Conservation (phyloP, 2,329 filamentous ascomycete genomes). For the Cordyceps cicadae region DNA sequence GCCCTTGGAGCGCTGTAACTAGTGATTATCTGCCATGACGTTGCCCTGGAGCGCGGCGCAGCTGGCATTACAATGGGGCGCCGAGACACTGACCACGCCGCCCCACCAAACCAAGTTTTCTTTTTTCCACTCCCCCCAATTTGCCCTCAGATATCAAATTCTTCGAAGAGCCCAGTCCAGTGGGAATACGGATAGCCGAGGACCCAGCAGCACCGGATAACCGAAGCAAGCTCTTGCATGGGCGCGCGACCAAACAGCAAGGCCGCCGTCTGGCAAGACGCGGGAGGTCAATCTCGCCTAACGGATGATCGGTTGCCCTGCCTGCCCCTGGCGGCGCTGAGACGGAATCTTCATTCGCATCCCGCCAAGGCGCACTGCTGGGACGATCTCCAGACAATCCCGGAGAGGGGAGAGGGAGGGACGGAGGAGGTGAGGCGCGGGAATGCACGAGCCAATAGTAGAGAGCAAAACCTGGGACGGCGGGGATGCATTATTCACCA, state of each 20-base stretch:
- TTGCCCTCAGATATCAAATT: background rate
- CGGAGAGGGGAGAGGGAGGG: too few species aligned
- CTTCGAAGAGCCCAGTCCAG: background rate
- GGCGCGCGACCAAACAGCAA: background rate
- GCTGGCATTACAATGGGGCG: constrained; percentile 2
- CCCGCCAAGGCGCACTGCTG: background rate
- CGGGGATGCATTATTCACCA: background rate
- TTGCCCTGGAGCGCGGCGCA: background rate
- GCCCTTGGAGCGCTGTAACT: background rate
- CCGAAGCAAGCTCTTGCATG: background rate
- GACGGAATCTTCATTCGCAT: background rate
- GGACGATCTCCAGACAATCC: background rate
- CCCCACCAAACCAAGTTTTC: background rate
- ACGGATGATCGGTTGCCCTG: background rate
- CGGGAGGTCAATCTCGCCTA: background rate
- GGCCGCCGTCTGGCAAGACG: background rate
- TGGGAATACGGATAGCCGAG: background rate
- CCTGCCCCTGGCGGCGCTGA: background rate
- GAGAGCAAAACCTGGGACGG: background rate
- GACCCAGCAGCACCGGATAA: background rate
- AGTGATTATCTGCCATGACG: background rate
- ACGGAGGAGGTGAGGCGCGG: background rate
- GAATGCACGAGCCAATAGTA: background rate
- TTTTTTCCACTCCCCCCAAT: background rate
- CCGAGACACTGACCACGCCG: background rate